phyloP scores from a whole-genome alignment of 306 rosid species.

The Glycine tomentella region DNA sequence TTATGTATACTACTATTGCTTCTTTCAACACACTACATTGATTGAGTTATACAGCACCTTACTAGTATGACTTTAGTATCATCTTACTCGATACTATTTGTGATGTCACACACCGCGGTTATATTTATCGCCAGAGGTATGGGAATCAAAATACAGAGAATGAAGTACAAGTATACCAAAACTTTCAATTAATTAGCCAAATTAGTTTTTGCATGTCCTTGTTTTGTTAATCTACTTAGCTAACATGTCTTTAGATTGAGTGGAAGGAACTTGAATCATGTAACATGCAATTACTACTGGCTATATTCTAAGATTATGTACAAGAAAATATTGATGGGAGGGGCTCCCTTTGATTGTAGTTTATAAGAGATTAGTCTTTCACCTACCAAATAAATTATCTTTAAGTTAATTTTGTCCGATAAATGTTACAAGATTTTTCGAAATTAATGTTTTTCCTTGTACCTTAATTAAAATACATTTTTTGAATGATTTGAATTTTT shows the following conservation, averaged over 20 bases:
- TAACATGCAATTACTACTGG: not conserved
- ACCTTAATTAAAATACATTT: not conserved
- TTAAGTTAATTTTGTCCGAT: not conserved
- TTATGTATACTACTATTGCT: slow-evolving; percentile 2
- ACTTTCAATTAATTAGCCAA: too few relatives aligned
- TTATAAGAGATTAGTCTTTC: not conserved
- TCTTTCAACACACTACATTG: not conserved
- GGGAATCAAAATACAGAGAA: too few relatives aligned
- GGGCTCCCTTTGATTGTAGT: not conserved
- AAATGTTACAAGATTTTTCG: not conserved
- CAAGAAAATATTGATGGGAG: too few relatives aligned
- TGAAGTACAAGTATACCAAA: too few relatives aligned
- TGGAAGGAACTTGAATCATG: not conserved
- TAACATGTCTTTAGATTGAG: not conserved
- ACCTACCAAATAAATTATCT: not conserved
- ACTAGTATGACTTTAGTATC: too few relatives aligned
- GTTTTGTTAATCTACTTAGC: not conserved
- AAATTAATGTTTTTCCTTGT: not conserved
- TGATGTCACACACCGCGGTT: too few relatives aligned
- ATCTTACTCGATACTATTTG: too few relatives aligned
- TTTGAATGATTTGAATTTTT: not conserved
- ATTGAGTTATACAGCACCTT: too few relatives aligned
- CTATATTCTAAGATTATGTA: not conserved
- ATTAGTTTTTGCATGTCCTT: not conserved
- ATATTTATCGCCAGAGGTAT: too few relatives aligned